These are phyloP conservation scores for Lachnellula suecica DNA, from an alignment of 2,329 filamentous ascomycete species.

Conservation along the genomic window DNA sequence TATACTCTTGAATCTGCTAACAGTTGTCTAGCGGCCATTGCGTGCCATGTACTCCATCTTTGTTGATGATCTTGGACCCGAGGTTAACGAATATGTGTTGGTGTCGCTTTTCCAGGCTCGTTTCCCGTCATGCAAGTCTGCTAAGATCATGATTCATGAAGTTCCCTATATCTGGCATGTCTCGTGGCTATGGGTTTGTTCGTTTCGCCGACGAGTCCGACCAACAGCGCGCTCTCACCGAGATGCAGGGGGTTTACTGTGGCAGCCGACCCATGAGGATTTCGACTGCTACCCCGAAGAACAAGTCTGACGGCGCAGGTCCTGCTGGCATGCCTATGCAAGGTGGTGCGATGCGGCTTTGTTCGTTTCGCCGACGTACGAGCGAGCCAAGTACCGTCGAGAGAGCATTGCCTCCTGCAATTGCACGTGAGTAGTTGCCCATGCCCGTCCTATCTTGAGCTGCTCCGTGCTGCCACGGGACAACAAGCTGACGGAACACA, in stretches of 20 bases:
- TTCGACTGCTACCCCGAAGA: not conserved
- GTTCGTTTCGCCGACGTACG: not conserved
- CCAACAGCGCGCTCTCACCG: conserved; percentile 90
- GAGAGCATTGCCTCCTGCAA: too few relatives aligned
- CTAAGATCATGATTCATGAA: conserved; percentile 99
- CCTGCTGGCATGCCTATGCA: not conserved
- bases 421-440: too few relatives aligned
- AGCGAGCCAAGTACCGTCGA: too few relatives aligned
- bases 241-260: conserved; percentile 99
- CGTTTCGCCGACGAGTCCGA: conserved; percentile 95
- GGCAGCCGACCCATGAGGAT: conserved; percentile 51
- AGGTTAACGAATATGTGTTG: conserved; percentile 97
- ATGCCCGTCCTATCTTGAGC: too few relatives aligned
- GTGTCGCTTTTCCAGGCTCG: conserved; percentile 96
- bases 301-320: not conserved
- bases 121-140: conserved; percentile 98
- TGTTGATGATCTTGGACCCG: conserved; percentile 93
- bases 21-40: conserved; percentile 67
- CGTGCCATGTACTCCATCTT: conserved; percentile 84
- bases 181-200: conserved; percentile 95
- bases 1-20: conserved; percentile 9
- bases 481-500: too few relatives aligned
- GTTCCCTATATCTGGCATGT: conserved; percentile 95
- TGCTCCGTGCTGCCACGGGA: too few relatives aligned
- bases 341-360: conserved; percentile 33